Conservation (phyloP, 345 rosid genomes). For the Murraya paniculata region DNA sequence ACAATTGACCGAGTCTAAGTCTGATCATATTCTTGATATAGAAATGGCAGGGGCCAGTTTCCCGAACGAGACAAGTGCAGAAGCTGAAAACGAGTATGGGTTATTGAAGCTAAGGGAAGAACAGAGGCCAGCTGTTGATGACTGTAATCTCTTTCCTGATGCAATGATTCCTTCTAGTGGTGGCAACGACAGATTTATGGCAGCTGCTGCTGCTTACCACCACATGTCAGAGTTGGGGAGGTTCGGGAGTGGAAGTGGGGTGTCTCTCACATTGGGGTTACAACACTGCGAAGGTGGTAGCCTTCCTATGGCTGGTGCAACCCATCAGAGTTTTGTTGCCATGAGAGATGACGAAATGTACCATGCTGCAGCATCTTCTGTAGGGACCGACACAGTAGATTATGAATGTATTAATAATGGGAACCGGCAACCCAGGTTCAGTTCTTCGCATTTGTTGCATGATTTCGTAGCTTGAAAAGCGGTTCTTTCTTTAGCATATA, state of each 20-base stretch:
- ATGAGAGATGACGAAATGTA: slow-evolving; percentile 58
- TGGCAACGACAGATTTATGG: slow-evolving; percentile 43
- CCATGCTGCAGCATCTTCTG: slow-evolving; percentile 35
- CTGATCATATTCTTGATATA: slow-evolving; percentile 21
- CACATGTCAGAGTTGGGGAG: slow-evolving; percentile 66
- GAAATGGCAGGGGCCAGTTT: slow-evolving; percentile 39
- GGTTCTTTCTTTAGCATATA: slow-evolving; percentile 10
- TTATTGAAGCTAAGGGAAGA: slow-evolving; percentile 38
- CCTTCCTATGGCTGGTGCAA: slow-evolving; percentile 49
- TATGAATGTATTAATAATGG: slow-evolving; percentile 57
- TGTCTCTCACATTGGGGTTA: slow-evolving; percentile 82
- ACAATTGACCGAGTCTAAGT: slow-evolving; percentile 43
- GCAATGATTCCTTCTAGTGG: slow-evolving; percentile 30
- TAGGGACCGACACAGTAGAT: slow-evolving; percentile 42
- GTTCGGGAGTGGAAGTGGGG: slow-evolving; percentile 58
- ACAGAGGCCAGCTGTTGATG: slow-evolving; percentile 31
- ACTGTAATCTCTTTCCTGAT: slow-evolving; percentile 42
- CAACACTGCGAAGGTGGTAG: slow-evolving; percentile 63
- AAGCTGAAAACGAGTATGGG: slow-evolving; percentile 34
- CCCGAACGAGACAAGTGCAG: slow-evolving; percentile 27
- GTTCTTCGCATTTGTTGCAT: slow-evolving; percentile 65
- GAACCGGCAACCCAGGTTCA: slow-evolving; percentile 57
- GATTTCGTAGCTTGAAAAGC: slow-evolving; percentile 73
- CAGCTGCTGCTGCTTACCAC: slow-evolving; percentile 54
- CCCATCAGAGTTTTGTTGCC: slow-evolving; percentile 44